Evolutionary conservation across 768 basidiomycete species (phyloP).

Genomic region (Mycena galopus): DNA sequence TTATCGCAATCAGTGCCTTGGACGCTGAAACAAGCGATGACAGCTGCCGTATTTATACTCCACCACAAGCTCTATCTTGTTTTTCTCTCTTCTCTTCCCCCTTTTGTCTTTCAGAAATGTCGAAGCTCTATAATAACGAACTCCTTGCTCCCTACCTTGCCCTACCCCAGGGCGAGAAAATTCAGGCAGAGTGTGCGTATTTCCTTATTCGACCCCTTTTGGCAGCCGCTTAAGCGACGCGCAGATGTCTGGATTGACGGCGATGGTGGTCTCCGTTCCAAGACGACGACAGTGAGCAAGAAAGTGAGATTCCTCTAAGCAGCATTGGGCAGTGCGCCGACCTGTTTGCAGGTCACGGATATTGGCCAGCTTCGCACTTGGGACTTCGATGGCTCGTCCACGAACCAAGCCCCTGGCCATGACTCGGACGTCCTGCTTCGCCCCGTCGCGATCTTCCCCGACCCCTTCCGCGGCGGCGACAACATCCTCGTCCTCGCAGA

Average conservation of each 20-base stretch:
- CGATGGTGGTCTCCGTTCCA: constrained; percentile 92
- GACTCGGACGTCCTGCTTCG: constrained; percentile 99
- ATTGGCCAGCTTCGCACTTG: constrained; percentile 94
- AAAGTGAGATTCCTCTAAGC: no score
- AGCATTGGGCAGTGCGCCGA: no score
- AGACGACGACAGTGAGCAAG: constrained; percentile 93
- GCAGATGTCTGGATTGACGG: constrained; percentile 99
- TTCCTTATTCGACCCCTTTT: constrained; percentile 27
- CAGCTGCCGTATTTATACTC: no score
- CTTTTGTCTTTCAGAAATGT: no score
- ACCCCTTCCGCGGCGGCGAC: constrained; percentile 98
- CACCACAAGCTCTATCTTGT: no score
- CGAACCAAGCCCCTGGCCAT: constrained; percentile 94
- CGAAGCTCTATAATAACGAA: constrained; percentile 78
- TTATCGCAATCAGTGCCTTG: no score
- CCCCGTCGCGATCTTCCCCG: constrained; percentile 97
- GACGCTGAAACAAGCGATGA: no score
- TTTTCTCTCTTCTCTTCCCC: no score
- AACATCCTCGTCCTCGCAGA: constrained; percentile 98
- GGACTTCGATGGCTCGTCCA: constrained; percentile 99
- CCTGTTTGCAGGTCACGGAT: constrained; percentile 86
- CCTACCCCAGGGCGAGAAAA: constrained; percentile 89
- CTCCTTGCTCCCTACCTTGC: constrained; percentile 92
- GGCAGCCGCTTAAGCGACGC: constrained; percentile 29
- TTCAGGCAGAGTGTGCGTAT: constrained; percentile 91